Base-by-base conservation (phyloP, 495 filamentous ascomycete species). In the Aspergillus bridgeri region DNA sequence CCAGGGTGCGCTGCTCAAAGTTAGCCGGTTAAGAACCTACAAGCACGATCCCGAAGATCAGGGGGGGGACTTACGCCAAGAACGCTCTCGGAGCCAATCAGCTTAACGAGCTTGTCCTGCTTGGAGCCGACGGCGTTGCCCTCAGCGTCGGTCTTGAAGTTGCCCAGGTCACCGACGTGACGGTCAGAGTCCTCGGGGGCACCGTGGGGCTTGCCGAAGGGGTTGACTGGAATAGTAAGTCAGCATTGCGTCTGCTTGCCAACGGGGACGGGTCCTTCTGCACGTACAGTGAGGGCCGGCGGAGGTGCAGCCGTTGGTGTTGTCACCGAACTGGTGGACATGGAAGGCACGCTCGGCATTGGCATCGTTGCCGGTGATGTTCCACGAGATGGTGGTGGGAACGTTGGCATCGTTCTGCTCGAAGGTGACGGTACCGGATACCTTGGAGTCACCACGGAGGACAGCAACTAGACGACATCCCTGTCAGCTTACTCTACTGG, bases 221-320 rank as follows among this genome's bases (percentile, higher is more conserved):
- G 95, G 86, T 98, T 98, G 88, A 97, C 91, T 95, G 69, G 17
- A 49, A 51, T 29, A 27, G 33, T 11, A 38, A 13, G 33, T 38
- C 9, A 38, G 33, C 33, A 38, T 15, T 38, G 7, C 9, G 33
- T 11, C 33, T 38, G 8, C 33, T 15, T 15, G 33, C 33, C 17
- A 38, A 13, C 33, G 33, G 33, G 17, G 33, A 38, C 9, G 33
- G 33, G 33, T 15, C 33, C 3, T 15, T 38, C 33, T 19, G 5
- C 24, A 76, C 89, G 69, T 84, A 94, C 91, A 98, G 78, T 98
- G 94, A 65, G 94, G 92, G 45, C 94, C 94, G 52, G 94, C 94
- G 58, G 88, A 92, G 56, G 94, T 98, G 87, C 94, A 98, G 74
- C 95, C 94, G 78, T 98, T 98, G 81, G 95, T 97, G 83, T 97